Evolutionary conservation across 2,329 filamentous ascomycete species (phyloP).

Genomic region (Westerdykella ornata): DNA sequence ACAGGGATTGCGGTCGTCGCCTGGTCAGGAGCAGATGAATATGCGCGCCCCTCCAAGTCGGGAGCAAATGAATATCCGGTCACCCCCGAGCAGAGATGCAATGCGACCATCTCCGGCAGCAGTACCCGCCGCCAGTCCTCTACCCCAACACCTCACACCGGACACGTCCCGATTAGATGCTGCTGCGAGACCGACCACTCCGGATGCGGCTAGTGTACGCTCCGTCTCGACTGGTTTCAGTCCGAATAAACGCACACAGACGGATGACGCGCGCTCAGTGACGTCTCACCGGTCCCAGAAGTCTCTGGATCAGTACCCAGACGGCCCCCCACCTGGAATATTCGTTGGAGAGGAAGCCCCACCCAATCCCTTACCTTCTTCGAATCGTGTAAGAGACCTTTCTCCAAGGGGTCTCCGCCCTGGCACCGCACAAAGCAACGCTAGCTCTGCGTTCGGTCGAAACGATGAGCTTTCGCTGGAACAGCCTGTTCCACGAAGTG

Average conservation of each 20-base stretch:
- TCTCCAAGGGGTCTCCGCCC: constrained; percentile 32
- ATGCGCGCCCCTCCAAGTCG: constrained; percentile 26
- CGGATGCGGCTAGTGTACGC: constrained; percentile 19
- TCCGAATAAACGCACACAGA: constrained; percentile 21
- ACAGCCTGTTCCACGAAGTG: constrained; percentile 12
- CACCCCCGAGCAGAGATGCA: constrained; percentile 6
- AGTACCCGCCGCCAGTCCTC: constrained; percentile 15
- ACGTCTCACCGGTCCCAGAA: constrained; percentile 15
- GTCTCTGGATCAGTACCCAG: constrained; percentile 22
- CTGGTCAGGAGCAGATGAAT: constrained; percentile 33
- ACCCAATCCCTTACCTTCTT: constrained; percentile 24
- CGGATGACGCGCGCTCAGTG: constrained; percentile 28
- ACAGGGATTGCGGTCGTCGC: constrained; percentile 27
- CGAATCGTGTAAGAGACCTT: constrained; percentile 18
- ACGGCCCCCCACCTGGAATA: constrained; percentile 15
- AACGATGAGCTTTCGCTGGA: constrained; percentile 25
- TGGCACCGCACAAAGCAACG: constrained; percentile 33
- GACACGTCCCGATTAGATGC: constrained; percentile 38
- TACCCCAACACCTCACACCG: constrained; percentile 35
- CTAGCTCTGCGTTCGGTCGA: constrained; percentile 24
- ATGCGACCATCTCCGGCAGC: constrained; percentile 17
- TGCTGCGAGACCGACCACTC: constrained; percentile 25
- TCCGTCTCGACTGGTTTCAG: constrained; percentile 20
- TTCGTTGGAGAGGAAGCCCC: constrained; percentile 23
- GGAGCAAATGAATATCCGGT: constrained; percentile 29